phyloP scores from a whole-genome alignment of 1,139 yeast species.

The Blastobotrys apis region DNA sequence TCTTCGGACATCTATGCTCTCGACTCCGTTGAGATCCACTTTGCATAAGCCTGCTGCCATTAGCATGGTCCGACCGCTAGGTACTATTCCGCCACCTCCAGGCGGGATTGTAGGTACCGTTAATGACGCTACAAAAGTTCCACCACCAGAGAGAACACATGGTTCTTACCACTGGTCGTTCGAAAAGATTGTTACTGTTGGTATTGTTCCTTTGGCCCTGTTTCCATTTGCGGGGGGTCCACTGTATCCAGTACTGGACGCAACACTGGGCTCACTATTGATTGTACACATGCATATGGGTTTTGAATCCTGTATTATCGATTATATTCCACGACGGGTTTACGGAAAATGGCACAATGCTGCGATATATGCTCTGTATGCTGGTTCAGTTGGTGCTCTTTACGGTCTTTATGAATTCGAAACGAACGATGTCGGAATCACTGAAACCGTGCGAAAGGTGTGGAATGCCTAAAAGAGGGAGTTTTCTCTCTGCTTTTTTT shows the following conservation, averaged over 20 bases:
- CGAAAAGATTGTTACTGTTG: conserved; percentile 63
- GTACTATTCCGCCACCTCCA: conserved; percentile 40
- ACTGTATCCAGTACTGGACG: conserved; percentile 64
- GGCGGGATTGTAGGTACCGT: conserved; percentile 52
- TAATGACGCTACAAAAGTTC: conserved; percentile 72
- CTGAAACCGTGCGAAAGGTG: conserved; percentile 38
- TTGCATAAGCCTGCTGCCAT: conserved; percentile 1
- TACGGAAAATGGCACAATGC: conserved; percentile 66
- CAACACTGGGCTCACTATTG: conserved; percentile 57
- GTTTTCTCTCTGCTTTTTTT: neutral
- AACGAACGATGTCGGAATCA: conserved; percentile 63
- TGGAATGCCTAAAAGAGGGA: conserved; percentile 38
- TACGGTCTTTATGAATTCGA: conserved; percentile 83
- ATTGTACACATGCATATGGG: conserved; percentile 79
- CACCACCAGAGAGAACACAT: conserved; percentile 56
- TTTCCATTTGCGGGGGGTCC: conserved; percentile 68
- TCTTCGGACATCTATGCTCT: neutral
- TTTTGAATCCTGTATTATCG: conserved; percentile 78
- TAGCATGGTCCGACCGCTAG: conserved; percentile 33
- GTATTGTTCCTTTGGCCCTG: conserved; percentile 68
- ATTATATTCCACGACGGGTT: conserved; percentile 81
- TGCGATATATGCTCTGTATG: conserved; percentile 59
- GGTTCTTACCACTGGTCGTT: conserved; percentile 91
- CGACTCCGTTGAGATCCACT: neutral
- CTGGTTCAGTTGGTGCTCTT: conserved; percentile 67